Conservation (phyloP, 2,329 filamentous ascomycete genomes). For the Samsoniella hepiali region DNA sequence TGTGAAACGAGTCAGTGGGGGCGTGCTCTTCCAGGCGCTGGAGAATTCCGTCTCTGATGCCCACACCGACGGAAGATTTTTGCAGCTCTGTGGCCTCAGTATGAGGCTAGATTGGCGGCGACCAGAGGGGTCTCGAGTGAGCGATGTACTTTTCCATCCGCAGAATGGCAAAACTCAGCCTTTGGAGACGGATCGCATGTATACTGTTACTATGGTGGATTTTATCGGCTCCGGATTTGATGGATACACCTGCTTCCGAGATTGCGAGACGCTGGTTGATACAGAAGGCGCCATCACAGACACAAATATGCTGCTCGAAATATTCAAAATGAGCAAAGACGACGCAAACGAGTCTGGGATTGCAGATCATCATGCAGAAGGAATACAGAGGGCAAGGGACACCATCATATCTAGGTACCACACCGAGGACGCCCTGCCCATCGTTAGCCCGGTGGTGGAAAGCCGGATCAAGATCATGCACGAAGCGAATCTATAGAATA, state of each 20-base stretch:
- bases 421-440: not conserved
- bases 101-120: constrained; percentile 22
- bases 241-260: constrained; percentile 24
- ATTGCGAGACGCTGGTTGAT: constrained; percentile 22
- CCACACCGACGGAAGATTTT: constrained; percentile 27
- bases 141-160: not conserved
- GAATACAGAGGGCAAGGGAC: constrained; percentile 3
- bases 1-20: constrained; percentile 24
- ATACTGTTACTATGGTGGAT: constrained; percentile 20
- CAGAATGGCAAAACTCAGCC: not conserved
- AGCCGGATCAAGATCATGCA: not conserved
- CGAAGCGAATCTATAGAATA: constrained; percentile 25
- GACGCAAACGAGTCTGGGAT: not conserved
- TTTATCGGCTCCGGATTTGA: constrained; percentile 27
- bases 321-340: constrained; percentile 5
- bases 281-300: constrained; percentile 27
- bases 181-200: not conserved
- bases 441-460: not conserved
- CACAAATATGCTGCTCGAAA: constrained; percentile 23
- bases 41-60: constrained; percentile 28
- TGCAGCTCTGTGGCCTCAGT: constrained; percentile 25
- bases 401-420: not conserved
- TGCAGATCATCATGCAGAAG: constrained; percentile 9
- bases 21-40: constrained; percentile 21
- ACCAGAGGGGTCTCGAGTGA: constrained; percentile 15